Evolutionary conservation across 169 alveolate species (phyloP).

Genomic region (Plasmodium relictum): DNA sequence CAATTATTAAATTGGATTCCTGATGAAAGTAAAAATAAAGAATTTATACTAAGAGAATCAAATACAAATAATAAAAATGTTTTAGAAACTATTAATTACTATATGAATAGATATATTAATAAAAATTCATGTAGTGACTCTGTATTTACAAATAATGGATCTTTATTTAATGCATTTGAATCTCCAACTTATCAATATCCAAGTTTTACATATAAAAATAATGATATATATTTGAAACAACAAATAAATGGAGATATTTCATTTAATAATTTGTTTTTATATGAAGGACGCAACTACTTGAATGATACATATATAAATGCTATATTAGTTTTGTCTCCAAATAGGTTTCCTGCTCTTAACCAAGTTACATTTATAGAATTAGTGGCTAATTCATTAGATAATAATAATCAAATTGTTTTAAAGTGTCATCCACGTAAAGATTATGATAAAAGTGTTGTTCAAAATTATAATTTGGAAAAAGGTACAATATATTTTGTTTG

Average conservation of each 20-base stretch:
- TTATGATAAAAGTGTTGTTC: constrained; percentile 10
- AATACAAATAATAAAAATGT: background rate
- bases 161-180: constrained; percentile 13
- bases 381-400: constrained; percentile 47
- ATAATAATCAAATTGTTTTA: constrained; percentile 10
- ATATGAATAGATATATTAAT: constrained; percentile 1
- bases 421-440: constrained; percentile 49
- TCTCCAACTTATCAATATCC: constrained; percentile 21
- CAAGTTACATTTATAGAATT: constrained; percentile 15
- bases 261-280: constrained; percentile 54
- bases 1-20: background rate
- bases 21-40: background rate
- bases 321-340: constrained; percentile 41
- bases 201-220: constrained; percentile 41
- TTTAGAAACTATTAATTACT: background rate
- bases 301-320: constrained; percentile 28
- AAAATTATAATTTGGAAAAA: constrained; percentile 18
- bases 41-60: background rate
- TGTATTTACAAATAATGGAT: constrained; percentile 14
- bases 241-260: constrained; percentile 18
- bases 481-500: constrained; percentile 52
- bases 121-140: background rate
- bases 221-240: constrained; percentile 25
- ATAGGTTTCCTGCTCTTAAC: constrained; percentile 10
- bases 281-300: constrained; percentile 19